phyloP scores from a whole-genome alignment of 768 basidiomycete genomes.

The Hericium coralloides region DNA sequence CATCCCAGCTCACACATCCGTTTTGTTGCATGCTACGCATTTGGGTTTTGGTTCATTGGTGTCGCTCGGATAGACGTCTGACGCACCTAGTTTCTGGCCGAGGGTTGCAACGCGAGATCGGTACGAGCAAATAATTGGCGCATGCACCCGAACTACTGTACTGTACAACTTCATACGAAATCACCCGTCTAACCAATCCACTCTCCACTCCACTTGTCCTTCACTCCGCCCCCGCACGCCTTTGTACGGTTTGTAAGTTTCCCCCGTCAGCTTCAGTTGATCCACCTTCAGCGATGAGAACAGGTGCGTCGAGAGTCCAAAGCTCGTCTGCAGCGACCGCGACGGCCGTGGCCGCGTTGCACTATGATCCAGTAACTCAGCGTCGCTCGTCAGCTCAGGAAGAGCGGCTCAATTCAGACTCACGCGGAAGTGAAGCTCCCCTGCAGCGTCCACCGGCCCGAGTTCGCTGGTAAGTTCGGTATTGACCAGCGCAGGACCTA shows the following conservation, averaged over 20 bases:
- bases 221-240: conserved; percentile 65
- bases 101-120: too few species aligned
- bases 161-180: not conserved
- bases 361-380: conserved; percentile 16
- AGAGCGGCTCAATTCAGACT: conserved; percentile 15
- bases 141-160: too few species aligned
- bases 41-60: too few species aligned
- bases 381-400: conserved; percentile 2
- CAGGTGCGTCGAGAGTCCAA: conserved; percentile 59
- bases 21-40: not conserved
- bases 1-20: not conserved
- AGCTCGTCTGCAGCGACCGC: conserved; percentile 64
- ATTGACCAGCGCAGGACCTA: conserved; percentile 74
- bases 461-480: conserved; percentile 47
- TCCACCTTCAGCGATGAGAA: conserved; percentile 82
- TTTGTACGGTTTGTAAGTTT: conserved; percentile 86
- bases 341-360: conserved; percentile 50
- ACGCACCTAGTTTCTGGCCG: too few species aligned
- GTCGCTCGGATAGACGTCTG: too few species aligned
- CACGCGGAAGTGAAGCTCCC: conserved; percentile 71
- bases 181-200: conserved; percentile 9
- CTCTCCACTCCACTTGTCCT: conserved; percentile 62
- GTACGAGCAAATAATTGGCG: too few species aligned
- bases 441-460: conserved; percentile 61
- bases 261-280: conserved; percentile 71